Percentiles rank a stretch among this genome's conserved stretches.
phyloP scores from a whole-genome alignment of 768 basidiomycete species.

The Trametes gibbosa region DNA sequence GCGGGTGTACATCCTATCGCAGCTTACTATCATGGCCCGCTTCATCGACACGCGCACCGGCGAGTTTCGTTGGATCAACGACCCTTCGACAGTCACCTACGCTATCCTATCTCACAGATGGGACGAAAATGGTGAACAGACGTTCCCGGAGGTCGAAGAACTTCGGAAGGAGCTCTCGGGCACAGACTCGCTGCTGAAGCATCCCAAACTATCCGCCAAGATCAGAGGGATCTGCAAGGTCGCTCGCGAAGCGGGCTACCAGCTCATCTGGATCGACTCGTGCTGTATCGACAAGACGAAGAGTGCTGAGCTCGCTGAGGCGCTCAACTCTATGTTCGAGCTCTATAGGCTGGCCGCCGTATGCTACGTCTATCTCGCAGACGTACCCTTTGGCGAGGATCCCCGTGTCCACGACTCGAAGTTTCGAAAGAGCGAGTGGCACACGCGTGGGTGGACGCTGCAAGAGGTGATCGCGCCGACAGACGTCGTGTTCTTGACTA shows the following conservation, averaged over 20 bases:
- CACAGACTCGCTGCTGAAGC: neutral
- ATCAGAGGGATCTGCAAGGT: neutral
- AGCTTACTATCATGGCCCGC: no score
- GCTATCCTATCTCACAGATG: neutral
- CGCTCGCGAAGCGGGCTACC: neutral
- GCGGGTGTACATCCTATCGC: no score
- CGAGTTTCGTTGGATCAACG: neutral
- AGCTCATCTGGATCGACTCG: neutral
- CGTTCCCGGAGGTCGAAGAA: neutral
- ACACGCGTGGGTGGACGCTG: neutral
- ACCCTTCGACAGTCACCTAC: neutral
- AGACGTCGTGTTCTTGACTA: neutral
- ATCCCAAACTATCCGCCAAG: neutral
- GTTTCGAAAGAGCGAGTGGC: neutral
- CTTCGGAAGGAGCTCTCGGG: no score
- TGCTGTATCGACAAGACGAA: neutral
- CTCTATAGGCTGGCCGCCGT: neutral
- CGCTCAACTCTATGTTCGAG: neutral
- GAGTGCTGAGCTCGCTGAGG: neutral
- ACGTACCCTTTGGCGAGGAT: neutral
- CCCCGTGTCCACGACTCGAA: neutral
- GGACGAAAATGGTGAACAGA: neutral
- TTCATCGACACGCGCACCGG: neutral
- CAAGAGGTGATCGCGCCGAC: neutral
- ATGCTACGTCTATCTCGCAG: neutral